Conservation (phyloP, 805 yeast genomes). For the Tanozyma kutaoensis region DNA sequence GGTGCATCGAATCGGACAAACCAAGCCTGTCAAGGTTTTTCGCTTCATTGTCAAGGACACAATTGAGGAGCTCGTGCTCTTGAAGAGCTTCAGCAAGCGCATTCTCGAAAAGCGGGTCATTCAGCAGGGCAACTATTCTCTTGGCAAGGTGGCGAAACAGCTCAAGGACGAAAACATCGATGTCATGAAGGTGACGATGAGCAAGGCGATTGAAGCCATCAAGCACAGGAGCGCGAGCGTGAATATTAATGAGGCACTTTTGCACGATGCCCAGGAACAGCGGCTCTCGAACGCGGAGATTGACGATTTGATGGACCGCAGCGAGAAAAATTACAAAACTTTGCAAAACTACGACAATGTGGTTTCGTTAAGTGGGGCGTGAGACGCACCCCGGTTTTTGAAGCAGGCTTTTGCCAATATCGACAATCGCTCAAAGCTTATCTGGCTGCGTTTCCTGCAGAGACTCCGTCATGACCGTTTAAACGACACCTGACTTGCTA, state of each 20-base stretch:
- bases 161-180: constrained; percentile 8
- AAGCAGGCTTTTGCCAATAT: no score
- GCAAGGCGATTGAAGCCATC: constrained; percentile 1
- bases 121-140: constrained; percentile 4
- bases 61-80: constrained; percentile 70
- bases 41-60: constrained; percentile 69
- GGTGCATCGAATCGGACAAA: constrained; percentile 88
- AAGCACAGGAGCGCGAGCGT: constrained; percentile 1
- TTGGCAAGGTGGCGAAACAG: constrained; percentile 27
- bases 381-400: no score
- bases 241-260: not conserved
- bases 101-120: constrained; percentile 60
- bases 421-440: no score
- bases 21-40: constrained; percentile 68
- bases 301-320: constrained; percentile 35
- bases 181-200: constrained; percentile 3
- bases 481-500: no score
- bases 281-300: constrained; percentile 24
- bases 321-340: constrained; percentile 26
- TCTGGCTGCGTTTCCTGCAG: no score
- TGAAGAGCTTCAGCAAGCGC: constrained; percentile 70
- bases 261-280: constrained; percentile 1
- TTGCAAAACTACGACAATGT: no score
- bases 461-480: no score
- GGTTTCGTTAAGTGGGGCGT: no score